phyloP scores from a whole-genome alignment of 495 filamentous ascomycete species.

The Penicillium cosmopolitanum region DNA sequence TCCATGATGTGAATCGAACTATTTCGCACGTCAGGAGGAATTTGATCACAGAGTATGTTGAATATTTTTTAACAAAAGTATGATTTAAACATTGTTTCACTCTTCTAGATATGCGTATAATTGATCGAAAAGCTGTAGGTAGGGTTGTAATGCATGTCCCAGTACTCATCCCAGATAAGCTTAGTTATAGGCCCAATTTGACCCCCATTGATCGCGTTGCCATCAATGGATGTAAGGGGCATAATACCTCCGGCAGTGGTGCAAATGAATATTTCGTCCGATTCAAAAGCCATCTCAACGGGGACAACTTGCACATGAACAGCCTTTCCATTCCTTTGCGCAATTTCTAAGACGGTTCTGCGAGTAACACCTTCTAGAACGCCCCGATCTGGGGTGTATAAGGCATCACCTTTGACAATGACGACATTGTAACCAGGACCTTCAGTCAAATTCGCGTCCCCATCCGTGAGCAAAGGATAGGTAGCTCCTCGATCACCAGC shows the following conservation, averaged over 20 bases:
- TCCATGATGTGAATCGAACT: no score
- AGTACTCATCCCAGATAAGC: conserved; percentile 46
- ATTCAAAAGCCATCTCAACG: conserved; percentile 32
- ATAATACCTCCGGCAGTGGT: conserved; percentile 48
- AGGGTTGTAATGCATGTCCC: conserved; percentile 42
- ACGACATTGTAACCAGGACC: conserved; percentile 39
- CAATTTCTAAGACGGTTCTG: conserved; percentile 38
- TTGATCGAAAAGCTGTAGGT: conserved; percentile 25
- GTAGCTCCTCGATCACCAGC: conserved; percentile 30
- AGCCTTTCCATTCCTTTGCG: conserved; percentile 20
- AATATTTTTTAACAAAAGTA: no score
- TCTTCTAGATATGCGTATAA: neutral
- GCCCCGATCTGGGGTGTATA: conserved; percentile 37
- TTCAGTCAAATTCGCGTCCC: conserved; percentile 39
- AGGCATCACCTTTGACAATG: conserved; percentile 34
- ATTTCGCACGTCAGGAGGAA: no score
- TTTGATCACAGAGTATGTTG: no score
- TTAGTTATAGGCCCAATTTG: conserved; percentile 42
- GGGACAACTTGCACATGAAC: conserved; percentile 34
- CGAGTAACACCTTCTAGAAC: conserved; percentile 39
- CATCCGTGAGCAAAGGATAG: conserved; percentile 44
- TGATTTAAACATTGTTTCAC: no score
- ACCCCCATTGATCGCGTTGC: conserved; percentile 34
- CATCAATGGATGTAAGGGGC: conserved; percentile 44
- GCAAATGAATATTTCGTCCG: conserved; percentile 45